Base-by-base conservation (phyloP, 306 rosid genomes). In the Fragaria iinumae region DNA sequence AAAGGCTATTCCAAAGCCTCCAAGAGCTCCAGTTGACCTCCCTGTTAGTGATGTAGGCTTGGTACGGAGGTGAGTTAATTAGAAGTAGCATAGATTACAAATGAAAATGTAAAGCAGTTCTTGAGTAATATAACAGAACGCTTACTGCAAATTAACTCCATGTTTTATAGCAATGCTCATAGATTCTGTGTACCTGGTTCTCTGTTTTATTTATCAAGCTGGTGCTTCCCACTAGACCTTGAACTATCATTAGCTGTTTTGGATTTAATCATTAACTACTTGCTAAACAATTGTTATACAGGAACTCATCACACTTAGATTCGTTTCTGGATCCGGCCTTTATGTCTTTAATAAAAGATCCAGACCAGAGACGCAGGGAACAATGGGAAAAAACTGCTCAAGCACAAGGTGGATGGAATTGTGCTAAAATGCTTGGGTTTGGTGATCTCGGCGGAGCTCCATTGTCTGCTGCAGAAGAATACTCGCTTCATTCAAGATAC, bases 301-400 rank as follows among this genome's bases (percentile, higher is more conserved):
- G 99, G 97, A 92, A 80, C 76, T 86, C 97, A 17, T 76, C 99
- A 67, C 79, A 91, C 83, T 86, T 95, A 82, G 97, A 87, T 84
- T 65, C 97, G 67, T 89, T 60, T 86, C 84, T 95, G 85, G 99
- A 95, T 89, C 99, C 99, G 76, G 96, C 99, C 80, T 95, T 95
- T 89, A 92, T 95, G 99, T 91, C 99, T 68, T 88, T 95, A 84
- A 92, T 95, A 77, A 95, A 90, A 91, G 97, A 95, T 85, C 99
- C 99, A 32, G 99, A 95, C 82, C 90, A 92, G 87, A 90, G 96
- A 83, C 99, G 93, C 78, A 85, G 83, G 77, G 99, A 95, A 83
- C 99, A 90, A 71, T 95, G 97, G 99, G 97, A 92, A 87, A 92
- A 91, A 84, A 92, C 93, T 74, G 96, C 93, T 80, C 96, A 90